Evolutionary conservation across 768 basidiomycete genomes (phyloP).

Genomic region (Boletus patriciae): DNA sequence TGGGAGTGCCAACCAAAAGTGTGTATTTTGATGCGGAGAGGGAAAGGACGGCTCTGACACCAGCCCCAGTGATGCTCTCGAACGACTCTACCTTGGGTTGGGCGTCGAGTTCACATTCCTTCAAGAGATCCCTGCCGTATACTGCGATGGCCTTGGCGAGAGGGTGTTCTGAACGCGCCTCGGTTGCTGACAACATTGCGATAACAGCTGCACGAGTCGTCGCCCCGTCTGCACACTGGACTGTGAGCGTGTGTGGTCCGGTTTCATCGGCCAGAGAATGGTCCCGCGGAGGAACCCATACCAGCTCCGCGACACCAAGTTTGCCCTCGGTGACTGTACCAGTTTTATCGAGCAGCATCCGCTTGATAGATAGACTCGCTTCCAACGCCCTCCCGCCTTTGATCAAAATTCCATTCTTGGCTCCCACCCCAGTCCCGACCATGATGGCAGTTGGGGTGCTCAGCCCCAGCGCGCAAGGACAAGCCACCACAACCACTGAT

Average conservation of each 20-base stretch:
- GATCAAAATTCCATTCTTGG: slow-evolving; percentile 95
- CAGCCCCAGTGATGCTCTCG: slow-evolving; percentile 87
- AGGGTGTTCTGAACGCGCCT: slow-evolving; percentile 93
- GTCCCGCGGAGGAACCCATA: slow-evolving; percentile 61
- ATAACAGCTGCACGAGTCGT: slow-evolving; percentile 63
- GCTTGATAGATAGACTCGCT: slow-evolving; percentile 78
- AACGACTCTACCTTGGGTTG: slow-evolving; percentile 67
- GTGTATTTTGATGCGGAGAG: slow-evolving; percentile 54
- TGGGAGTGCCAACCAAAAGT: slow-evolving; percentile 73
- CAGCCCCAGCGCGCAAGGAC: slow-evolving; percentile 94
- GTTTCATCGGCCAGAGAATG: slow-evolving; percentile 18
- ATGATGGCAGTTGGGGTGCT: slow-evolving; percentile 98
- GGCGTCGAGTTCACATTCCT: slow-evolving; percentile 37
- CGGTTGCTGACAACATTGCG: slow-evolving; percentile 81
- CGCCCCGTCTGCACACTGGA: slow-evolving; percentile 56
- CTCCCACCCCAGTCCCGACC: slow-evolving; percentile 98
- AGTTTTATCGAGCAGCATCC: slow-evolving; percentile 93
- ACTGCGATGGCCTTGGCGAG: slow-evolving; percentile 90
- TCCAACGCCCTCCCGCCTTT: slow-evolving; percentile 96
- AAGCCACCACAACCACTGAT: slow-evolving; percentile 96
- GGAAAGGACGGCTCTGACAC: slow-evolving; percentile 70
- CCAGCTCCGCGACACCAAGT: slow-evolving; percentile 71
- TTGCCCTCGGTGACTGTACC: slow-evolving; percentile 97
- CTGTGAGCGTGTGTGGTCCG: slow-evolving; percentile 12
- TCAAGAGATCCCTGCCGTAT: slow-evolving; percentile 69